Conservation (phyloP, 495 filamentous ascomycete species). For the Aspergillus cavernicola region DNA sequence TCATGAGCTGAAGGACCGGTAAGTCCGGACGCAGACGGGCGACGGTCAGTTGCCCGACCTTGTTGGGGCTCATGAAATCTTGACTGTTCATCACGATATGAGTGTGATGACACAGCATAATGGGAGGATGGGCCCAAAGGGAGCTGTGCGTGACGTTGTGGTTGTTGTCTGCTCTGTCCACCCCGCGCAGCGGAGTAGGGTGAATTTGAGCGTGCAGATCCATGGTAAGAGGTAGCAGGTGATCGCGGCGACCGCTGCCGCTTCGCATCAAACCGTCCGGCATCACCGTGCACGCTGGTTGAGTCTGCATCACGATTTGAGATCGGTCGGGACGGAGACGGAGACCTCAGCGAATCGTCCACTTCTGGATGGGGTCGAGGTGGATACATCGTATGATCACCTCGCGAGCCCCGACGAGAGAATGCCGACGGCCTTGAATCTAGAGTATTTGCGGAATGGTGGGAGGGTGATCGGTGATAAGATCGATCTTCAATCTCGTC, state of each 20-base stretch:
- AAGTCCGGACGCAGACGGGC: slow-evolving; percentile 35
- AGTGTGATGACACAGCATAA: slow-evolving; percentile 46
- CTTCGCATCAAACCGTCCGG: slow-evolving; percentile 27
- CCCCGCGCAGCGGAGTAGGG: slow-evolving; percentile 56
- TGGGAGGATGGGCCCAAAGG: slow-evolving; percentile 50
- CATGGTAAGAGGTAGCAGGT: slow-evolving; percentile 59
- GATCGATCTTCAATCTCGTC: slow-evolving; percentile 29
- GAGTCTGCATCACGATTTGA: slow-evolving; percentile 34
- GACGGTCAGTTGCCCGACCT: slow-evolving; percentile 45
- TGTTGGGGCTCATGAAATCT: slow-evolving; percentile 53
- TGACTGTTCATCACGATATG: slow-evolving; percentile 54
- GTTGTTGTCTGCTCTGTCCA: slow-evolving; percentile 50
- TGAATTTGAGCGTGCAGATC: slow-evolving; percentile 64
- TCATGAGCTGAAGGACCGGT: slow-evolving; percentile 27
- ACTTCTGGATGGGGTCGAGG: slow-evolving; percentile 25
- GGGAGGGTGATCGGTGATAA: slow-evolving; percentile 33
- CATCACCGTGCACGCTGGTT: slow-evolving; percentile 19
- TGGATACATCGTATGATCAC: slow-evolving; percentile 30
- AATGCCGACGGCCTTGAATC: slow-evolving; percentile 29
- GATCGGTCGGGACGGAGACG: slow-evolving; percentile 38
- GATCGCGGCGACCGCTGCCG: slow-evolving; percentile 30
- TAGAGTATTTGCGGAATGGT: slow-evolving; percentile 32
- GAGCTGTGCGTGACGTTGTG: slow-evolving; percentile 52
- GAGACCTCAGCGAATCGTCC: slow-evolving; percentile 28
- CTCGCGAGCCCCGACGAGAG: slow-evolving; percentile 23